Evolutionary conservation across 495 filamentous ascomycete genomes (phyloP).

Genomic region (Jackrogersella minutella): DNA sequence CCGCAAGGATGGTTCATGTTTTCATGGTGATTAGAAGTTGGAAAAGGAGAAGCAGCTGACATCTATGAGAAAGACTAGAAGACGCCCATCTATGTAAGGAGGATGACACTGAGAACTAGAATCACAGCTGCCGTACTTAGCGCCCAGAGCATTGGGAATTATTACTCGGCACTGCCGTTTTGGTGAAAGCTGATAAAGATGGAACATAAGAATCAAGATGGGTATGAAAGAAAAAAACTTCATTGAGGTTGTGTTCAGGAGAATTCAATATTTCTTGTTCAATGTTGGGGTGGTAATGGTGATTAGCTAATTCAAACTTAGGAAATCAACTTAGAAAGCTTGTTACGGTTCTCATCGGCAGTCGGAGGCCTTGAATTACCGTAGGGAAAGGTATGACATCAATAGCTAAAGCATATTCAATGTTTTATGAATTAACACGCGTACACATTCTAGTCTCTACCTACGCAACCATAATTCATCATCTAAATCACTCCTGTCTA

Average conservation of each 20-base stretch:
- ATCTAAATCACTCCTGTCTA: background rate
- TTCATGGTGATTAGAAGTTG: background rate
- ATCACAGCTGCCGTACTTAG: background rate
- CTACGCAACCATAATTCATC: background rate
- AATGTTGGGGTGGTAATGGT: too few species aligned
- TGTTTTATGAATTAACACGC: background rate
- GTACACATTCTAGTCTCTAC: background rate
- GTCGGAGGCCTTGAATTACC: slow-evolving; percentile 29
- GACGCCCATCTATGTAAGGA: background rate
- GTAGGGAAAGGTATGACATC: slow-evolving; percentile 12
- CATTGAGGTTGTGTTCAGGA: slow-evolving; percentile 11
- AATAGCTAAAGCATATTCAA: too few species aligned
- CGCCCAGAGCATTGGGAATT: background rate
- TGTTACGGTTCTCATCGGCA: slow-evolving; percentile 17
- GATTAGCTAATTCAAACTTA: background rate
- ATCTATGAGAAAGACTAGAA: background rate
- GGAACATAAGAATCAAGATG: background rate
- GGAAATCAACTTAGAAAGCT: too few species aligned
- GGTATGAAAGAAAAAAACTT: background rate
- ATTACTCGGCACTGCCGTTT: slow-evolving; percentile 8
- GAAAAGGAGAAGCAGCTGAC: slow-evolving; percentile 27
- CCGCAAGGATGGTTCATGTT: slow-evolving; percentile 2
- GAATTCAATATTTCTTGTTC: too few species aligned
- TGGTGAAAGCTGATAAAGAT: slow-evolving; percentile 3
- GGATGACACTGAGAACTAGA: background rate